Evolutionary conservation across 805 yeast species (phyloP), one percentile per base, ranked within the genome.

Genomic region (Debaryomyces hansenii): DNA sequence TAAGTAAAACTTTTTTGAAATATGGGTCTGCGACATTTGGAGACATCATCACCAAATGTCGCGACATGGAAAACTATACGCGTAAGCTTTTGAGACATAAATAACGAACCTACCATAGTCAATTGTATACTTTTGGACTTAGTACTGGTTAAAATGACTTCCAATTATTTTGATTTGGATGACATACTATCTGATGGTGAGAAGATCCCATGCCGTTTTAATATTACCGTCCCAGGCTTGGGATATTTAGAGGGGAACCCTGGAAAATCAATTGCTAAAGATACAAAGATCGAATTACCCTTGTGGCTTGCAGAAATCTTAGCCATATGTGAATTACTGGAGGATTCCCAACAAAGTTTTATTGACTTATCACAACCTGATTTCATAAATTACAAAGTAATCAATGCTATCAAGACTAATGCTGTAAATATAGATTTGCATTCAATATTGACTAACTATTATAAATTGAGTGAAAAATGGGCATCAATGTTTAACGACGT

Each of bases 201-300:
- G 71, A 84, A 83, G 58, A 69, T 91, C 6, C 96, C 97, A 0
- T 83, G 92, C 58, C 80, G 78, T 44, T 90, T 91, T 69, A 84
- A 85, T 52, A 78, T 84, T 39, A 77, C 85, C 0, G 85, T 90
- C 6, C 95, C 96, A 0, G 92, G 94, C 0, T 69, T 92, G n/a
- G 97, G 97, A 2, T 89, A 85, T 58, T 70, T 92, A 5, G 91
- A 86, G 57, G 90, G 91, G 6, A 81, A 85, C 49, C 87, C 90
- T 0, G 88, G 86, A 1, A 76, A 80, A 51, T 61, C 82, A 49
- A 70, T 85, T 27, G 66, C 69, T 45, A 75, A 80, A 55, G 83
- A 82, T 29, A 74, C 90, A 2, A 83, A 82, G 56, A 57, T 90
- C 3, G 91, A 87, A 47, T 72, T 92, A 20, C 98, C 98, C 0